A percentile compares a stretch with the other conserved stretches of the same genome.
These are phyloP conservation scores for Pleurotus pulmonarius DNA, from an alignment of 768 basidiomycete species.

Conservation along the genomic window DNA sequence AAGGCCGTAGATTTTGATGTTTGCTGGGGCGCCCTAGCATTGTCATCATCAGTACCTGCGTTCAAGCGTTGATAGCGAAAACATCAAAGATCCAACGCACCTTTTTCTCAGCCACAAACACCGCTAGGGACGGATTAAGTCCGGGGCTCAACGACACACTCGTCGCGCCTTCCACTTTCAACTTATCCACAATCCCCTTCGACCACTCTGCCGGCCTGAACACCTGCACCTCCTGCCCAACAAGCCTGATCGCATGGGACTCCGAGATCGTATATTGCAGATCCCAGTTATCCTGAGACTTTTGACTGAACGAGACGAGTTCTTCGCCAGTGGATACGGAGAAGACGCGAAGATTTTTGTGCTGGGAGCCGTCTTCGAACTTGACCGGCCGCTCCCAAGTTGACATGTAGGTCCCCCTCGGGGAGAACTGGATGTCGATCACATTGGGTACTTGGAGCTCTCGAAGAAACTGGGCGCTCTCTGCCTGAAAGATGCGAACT, in stretches of 20 bases:
- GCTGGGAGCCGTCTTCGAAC: slow-evolving; percentile 84
- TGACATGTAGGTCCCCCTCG: slow-evolving; percentile 87
- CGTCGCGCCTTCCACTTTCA: slow-evolving; percentile 81
- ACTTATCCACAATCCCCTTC: slow-evolving; percentile 76
- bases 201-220: slow-evolving; percentile 78
- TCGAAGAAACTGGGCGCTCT: slow-evolving; percentile 67
- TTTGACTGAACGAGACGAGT: slow-evolving; percentile 84
- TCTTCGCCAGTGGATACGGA: slow-evolving; percentile 83
- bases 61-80: not conserved
- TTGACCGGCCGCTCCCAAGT: slow-evolving; percentile 97
- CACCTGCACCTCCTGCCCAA: slow-evolving; percentile 79
- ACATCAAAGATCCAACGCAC: slow-evolving; percentile 29
- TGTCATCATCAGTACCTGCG: not conserved
- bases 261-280: slow-evolving; percentile 90
- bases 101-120: slow-evolving; percentile 95
- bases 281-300: slow-evolving; percentile 88
- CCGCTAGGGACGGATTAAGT: slow-evolving; percentile 81
- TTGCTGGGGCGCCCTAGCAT: slow-evolving; percentile 78
- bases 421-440: slow-evolving; percentile 88
- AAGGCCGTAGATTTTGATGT: slow-evolving; percentile 80
- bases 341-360: slow-evolving; percentile 94
- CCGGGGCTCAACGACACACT: slow-evolving; percentile 78
- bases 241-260: slow-evolving; percentile 78
- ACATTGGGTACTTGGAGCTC: slow-evolving; percentile 74
- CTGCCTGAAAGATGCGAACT: slow-evolving; percentile 74